phyloP scores from a whole-genome alignment of 164 flowering plant genomes.

The Santalum album region DNA sequence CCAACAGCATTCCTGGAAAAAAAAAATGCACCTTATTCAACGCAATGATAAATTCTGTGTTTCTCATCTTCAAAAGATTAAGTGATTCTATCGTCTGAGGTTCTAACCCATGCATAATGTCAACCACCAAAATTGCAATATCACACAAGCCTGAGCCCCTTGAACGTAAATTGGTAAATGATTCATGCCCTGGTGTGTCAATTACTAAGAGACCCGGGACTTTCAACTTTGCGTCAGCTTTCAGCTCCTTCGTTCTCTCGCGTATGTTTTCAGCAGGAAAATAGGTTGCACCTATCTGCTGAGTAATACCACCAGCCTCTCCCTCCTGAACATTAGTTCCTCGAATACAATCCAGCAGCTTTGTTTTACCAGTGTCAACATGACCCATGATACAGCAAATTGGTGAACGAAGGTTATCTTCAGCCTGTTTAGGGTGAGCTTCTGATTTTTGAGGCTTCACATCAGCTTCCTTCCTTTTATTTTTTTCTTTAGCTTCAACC shows the following conservation, averaged over 20 bases:
- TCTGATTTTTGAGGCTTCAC: slow-evolving; percentile 22
- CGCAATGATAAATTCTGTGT: slow-evolving; percentile 91
- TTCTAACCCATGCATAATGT: slow-evolving; percentile 98
- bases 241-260: slow-evolving; percentile 89
- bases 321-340: slow-evolving; percentile 99
- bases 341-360: slow-evolving; percentile 90
- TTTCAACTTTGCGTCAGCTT: slow-evolving; percentile 82
- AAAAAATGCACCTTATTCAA: slow-evolving; percentile 66
- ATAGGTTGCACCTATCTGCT: slow-evolving; percentile 98
- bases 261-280: slow-evolving; percentile 90
- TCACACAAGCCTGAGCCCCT: slow-evolving; percentile 97
- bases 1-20: not conserved
- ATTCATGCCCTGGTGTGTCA: slow-evolving; percentile 98
- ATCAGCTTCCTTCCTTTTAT: slow-evolving; percentile 27
- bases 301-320: slow-evolving; percentile 99
- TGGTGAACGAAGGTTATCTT: slow-evolving; percentile 76
- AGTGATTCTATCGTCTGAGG: slow-evolving; percentile 96
- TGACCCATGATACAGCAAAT: slow-evolving; percentile 99
- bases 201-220: slow-evolving; percentile 94
- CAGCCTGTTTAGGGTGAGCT: slow-evolving; percentile 27
- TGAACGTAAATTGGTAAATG: slow-evolving; percentile 87
- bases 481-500: slow-evolving; percentile 22
- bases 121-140: slow-evolving; percentile 94
- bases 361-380: slow-evolving; percentile 98
- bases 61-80: slow-evolving; percentile 88